Evolutionary conservation across 164 flowering plant genomes (phyloP), one percentile per base, ranked within the genome.

Genomic region (Magnolia kwangsiensis): DNA sequence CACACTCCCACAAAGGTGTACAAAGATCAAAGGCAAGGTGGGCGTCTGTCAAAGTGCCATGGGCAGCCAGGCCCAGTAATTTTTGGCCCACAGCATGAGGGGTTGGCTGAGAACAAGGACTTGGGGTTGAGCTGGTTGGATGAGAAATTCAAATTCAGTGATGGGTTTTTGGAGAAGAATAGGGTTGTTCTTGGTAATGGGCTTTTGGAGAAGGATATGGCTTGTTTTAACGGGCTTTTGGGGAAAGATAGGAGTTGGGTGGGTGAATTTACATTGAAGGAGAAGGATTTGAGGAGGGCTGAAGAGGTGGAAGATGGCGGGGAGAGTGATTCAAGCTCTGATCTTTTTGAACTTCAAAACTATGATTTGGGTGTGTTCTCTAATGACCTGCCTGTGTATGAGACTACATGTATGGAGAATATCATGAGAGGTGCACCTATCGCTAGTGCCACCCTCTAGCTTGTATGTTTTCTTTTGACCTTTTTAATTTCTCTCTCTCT

Each of bases 281-380:
- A 84, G 66, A 78, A 84, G 61, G 84, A 51, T 8, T 67, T 74
- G 20, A 82, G 63, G 55, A 82, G 80, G 29, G 64, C 14, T 64
- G 73, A 67, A 67, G 82, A 72, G 29, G 80, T 72, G 10, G 94
- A 88, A 72, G 92, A 85, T 78, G 94, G 89, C 10, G 70, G 72
- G 50, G 95, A 94, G 19, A 95, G 97, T 81, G 98, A 95, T 82
- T 89, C 98, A 77, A 93, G 98, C 76, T 95, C 98, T 72, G 98
- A 95, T 88, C 83, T 95, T 77, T 95, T 95, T 78, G 98, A 95
- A 81, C 78, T 95, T 78, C 91, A 86, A 63, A 92, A 89, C 76
- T 86, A 86, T 84, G 95, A 90, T 24, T 79, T 91, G 84, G 90
- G 87, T 78, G 82, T 74, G 51, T 88, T 77, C 67, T 86, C 90